Conservation (phyloP, 768 basidiomycete species). For the Peribolospora baueri region DNA sequence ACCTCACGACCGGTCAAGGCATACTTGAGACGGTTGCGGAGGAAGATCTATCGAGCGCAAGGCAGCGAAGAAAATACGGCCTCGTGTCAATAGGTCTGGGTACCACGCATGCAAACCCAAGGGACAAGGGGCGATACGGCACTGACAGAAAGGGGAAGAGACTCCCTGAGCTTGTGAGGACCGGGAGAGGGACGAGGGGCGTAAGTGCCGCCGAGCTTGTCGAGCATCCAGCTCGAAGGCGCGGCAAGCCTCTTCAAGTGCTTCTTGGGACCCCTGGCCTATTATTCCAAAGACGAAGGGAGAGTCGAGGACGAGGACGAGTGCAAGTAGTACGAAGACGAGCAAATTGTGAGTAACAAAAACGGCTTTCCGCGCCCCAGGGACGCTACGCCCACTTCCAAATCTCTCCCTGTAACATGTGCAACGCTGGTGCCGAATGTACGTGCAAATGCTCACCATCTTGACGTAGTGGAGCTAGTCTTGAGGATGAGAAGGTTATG, state of each 20-base stretch:
- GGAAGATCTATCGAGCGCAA: conserved; percentile 36
- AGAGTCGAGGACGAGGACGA: no score
- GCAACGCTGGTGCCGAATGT: no score
- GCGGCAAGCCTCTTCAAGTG: conserved; percentile 94
- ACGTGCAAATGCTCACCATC: no score
- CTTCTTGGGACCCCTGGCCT: conserved; percentile 98
- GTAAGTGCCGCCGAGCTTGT: conserved; percentile 89
- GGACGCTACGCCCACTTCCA: no score
- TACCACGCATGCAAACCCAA: no score
- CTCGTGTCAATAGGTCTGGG: no score
- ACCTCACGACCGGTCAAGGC: conserved; percentile 93
- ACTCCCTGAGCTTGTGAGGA: conserved; percentile 98
- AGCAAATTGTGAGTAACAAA: no score
- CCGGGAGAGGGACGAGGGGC: conserved; percentile 80
- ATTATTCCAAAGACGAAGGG: not conserved
- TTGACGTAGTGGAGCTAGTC: no score
- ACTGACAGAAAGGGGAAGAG: conserved; percentile 52
- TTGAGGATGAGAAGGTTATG: no score
- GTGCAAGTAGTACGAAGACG: no score
- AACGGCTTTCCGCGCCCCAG: no score
- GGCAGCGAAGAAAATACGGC: not conserved
- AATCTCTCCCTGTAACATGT: no score
- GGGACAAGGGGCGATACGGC: not conserved
- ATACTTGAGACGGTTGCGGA: conserved; percentile 97
- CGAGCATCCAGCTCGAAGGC: conserved; percentile 98